Evolutionary conservation across 1,284 basidiomycete genomes (phyloP).

Genomic region (Crucibulum cyathiforme): DNA sequence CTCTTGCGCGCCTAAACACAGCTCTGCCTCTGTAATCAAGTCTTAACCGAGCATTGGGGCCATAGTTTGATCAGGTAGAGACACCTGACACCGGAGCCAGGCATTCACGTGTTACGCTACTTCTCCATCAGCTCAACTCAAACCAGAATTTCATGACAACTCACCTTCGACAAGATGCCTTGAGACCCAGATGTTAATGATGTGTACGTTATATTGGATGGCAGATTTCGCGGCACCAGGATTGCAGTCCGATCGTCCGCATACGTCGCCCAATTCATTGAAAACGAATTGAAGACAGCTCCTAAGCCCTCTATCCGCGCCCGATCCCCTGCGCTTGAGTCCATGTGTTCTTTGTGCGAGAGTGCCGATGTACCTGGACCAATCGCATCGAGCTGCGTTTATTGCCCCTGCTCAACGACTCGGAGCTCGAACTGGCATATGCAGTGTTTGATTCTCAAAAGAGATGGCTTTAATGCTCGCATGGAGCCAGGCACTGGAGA

Average conservation of each 20-base stretch:
- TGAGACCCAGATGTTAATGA: neutral
- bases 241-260: conserved; percentile 4
- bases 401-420: neutral
- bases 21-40: neutral
- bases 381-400: neutral
- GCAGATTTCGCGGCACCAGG: neutral
- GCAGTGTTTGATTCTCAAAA: neutral
- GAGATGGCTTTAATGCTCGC: neutral
- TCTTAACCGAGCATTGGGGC: too few relatives aligned
- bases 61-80: too few relatives aligned
- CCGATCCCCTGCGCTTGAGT: neutral
- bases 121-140: neutral
- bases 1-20: neutral
- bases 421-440: neutral
- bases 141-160: neutral
- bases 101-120: neutral
- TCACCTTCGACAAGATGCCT: conserved; percentile 1
- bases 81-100: neutral
- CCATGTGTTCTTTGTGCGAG: neutral
- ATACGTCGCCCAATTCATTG: neutral
- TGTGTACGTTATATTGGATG: conserved; percentile 1
- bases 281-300: conserved; percentile 1
- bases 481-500: neutral
- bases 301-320: neutral
- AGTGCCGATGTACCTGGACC: neutral